These are phyloP conservation scores for Alternaria triticimaculans DNA, from an alignment of 2,329 filamentous ascomycete genomes.

Conservation along the genomic window DNA sequence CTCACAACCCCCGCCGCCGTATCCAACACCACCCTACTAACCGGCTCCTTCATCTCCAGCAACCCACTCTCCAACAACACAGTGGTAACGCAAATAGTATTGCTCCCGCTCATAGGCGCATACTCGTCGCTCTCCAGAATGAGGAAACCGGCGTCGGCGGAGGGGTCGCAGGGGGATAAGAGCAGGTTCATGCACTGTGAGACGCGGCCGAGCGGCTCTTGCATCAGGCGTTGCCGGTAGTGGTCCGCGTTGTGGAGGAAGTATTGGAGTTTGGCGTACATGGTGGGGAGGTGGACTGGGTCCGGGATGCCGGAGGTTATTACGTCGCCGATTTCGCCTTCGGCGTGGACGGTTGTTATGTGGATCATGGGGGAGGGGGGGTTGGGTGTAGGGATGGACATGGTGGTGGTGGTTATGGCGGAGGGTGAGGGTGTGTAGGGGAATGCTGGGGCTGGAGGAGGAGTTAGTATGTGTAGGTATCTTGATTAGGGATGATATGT, in stretches of 20 bases:
- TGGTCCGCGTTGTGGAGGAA: slow-evolving; percentile 52
- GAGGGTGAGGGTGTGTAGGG: background rate
- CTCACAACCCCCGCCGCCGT: slow-evolving; percentile 55
- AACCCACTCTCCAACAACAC: slow-evolving; percentile 58
- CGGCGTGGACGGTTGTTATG: slow-evolving; percentile 42
- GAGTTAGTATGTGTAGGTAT: background rate
- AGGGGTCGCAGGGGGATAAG: slow-evolving; percentile 53
- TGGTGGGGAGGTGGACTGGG: slow-evolving; percentile 49
- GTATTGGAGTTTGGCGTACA: slow-evolving; percentile 58
- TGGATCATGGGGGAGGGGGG: background rate
- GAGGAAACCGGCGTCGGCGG: slow-evolving; percentile 55
- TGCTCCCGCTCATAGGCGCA: slow-evolving; percentile 55
- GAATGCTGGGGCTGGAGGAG: background rate
- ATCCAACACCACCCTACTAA: slow-evolving; percentile 52
- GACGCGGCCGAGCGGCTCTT: slow-evolving; percentile 56
- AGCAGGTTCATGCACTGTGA: slow-evolving; percentile 54
- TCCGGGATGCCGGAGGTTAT: slow-evolving; percentile 58
- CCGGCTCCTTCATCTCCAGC: slow-evolving; percentile 54
- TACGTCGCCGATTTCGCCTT: slow-evolving; percentile 58
- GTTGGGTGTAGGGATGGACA: background rate
- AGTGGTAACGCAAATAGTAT: slow-evolving; percentile 54
- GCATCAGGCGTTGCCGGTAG: slow-evolving; percentile 53
- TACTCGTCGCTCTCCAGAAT: slow-evolving; percentile 58
- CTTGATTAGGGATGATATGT: background rate
- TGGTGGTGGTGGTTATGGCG: background rate